These are phyloP conservation scores for Triticum aestivum DNA, from an alignment of 176 grass and related monocot genomes.

Conservation along the genomic window DNA sequence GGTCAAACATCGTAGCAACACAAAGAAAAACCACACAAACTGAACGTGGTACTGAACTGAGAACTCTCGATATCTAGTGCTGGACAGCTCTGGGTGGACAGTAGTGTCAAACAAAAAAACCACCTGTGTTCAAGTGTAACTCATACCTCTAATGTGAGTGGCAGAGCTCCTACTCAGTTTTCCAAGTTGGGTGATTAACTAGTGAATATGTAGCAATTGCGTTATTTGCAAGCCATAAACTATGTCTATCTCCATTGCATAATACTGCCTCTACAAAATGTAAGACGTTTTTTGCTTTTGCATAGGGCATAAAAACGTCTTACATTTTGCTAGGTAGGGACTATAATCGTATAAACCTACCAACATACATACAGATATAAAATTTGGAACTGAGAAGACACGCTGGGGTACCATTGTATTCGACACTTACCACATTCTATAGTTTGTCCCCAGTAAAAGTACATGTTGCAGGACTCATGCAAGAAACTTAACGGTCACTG, in stretches of 20 bases:
- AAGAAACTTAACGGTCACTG: neutral
- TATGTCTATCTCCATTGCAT: neutral
- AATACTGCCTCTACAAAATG: neutral
- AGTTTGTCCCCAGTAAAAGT: slow-evolving; percentile 14
- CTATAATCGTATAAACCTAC: neutral
- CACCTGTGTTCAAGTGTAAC: neutral
- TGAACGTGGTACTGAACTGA: neutral
- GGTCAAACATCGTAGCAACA: neutral
- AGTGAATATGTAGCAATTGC: neutral
- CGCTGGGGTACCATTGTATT: neutral
- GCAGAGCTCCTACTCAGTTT: neutral
- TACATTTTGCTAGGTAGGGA: too few relatives aligned
- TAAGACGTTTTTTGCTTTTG: too few relatives aligned
- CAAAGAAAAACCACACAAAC: neutral
- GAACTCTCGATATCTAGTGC: neutral
- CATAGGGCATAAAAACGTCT: too few relatives aligned
- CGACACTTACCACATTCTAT: neutral
- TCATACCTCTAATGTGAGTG: neutral
- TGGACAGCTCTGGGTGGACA: neutral
- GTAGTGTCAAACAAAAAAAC: neutral
- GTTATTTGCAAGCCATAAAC: neutral
- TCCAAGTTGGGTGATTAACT: neutral
- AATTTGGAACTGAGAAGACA: neutral
- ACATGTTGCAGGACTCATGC: neutral
- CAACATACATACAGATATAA: slow-evolving; percentile 13